phyloP scores from a whole-genome alignment of 352 stramenopile genomes.

The Hyaloperonospora brassicae region DNA sequence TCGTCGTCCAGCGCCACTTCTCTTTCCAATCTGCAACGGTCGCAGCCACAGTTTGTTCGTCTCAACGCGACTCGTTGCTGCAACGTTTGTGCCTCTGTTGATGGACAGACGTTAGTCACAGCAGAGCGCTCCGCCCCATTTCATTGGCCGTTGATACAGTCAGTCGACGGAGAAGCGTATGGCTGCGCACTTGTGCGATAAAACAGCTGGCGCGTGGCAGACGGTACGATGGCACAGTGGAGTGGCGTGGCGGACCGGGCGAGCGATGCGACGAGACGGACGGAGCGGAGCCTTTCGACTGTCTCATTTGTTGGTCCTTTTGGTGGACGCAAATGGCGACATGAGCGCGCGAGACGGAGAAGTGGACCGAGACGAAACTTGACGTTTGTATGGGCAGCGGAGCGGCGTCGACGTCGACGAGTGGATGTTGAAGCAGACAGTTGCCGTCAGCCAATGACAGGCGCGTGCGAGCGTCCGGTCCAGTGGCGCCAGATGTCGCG shows the following conservation, averaged over 20 bases:
- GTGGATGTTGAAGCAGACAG: too few relatives aligned
- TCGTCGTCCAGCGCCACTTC: constrained; percentile 50
- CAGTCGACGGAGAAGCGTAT: constrained; percentile 57
- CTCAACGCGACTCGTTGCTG: constrained; percentile 61
- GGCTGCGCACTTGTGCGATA: constrained; percentile 51
- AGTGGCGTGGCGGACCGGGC: constrained; percentile 27
- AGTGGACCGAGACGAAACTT: too few relatives aligned
- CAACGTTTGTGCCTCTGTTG: constrained; percentile 56
- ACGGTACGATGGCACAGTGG: constrained; percentile 20
- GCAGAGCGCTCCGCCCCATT: constrained; percentile 54
- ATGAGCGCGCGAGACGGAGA: constrained; percentile 20
- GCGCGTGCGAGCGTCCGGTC: constrained; percentile 16
- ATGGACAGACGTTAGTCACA: constrained; percentile 71
- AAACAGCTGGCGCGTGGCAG: constrained; percentile 28
- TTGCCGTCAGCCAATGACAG: constrained; percentile 2
- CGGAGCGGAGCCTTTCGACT: constrained; percentile 23
- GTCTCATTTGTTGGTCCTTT: too few relatives aligned
- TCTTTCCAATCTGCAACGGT: constrained; percentile 51
- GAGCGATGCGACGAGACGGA: not conserved
- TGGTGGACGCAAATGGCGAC: constrained; percentile 20
- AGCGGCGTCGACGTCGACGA: too few relatives aligned
- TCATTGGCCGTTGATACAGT: constrained; percentile 77
- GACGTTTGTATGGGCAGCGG: constrained; percentile 18
- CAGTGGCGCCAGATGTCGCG: too few relatives aligned
- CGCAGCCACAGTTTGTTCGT: constrained; percentile 59